phyloP scores from a whole-genome alignment of 2,329 filamentous ascomycete species.

The Epichloe elymi region DNA sequence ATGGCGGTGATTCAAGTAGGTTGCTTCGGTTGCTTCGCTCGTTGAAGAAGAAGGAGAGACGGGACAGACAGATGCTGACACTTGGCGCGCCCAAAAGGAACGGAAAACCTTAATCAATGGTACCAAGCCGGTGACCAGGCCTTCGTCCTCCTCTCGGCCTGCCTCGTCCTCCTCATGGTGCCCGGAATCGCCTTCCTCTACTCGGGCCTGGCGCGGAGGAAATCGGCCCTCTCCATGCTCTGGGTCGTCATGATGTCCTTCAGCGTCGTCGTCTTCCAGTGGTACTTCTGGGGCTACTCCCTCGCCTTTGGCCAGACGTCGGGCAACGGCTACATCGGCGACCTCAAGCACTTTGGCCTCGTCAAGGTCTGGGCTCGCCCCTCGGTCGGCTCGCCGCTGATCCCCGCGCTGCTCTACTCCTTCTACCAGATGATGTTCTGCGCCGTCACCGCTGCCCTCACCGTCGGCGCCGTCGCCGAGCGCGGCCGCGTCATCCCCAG shows the following conservation, averaged over 20 bases:
- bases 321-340: slow-evolving; percentile 82
- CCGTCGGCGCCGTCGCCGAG: slow-evolving; percentile 85
- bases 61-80: not conserved
- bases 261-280: slow-evolving; percentile 88
- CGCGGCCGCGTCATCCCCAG: slow-evolving; percentile 83
- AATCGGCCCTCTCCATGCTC: slow-evolving; percentile 92
- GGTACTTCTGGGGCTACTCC: slow-evolving; percentile 99
- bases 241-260: slow-evolving; percentile 95
- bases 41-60: no score
- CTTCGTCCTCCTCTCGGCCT: slow-evolving; percentile 79
- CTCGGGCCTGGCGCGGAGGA: slow-evolving; percentile 91
- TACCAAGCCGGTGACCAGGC: slow-evolving; percentile 84
- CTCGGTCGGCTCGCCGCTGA: slow-evolving; percentile 77
- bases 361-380: slow-evolving; percentile 70
- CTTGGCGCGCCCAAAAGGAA: slow-evolving; percentile 33
- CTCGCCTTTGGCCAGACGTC: slow-evolving; percentile 75
- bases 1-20: slow-evolving; percentile 71
- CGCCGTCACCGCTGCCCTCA: slow-evolving; percentile 79
- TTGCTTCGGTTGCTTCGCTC: slow-evolving; percentile 17
- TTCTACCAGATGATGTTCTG: slow-evolving; percentile 99
- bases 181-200: slow-evolving; percentile 96
- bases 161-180: slow-evolving; percentile 94
- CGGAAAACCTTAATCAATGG: slow-evolving; percentile 91
- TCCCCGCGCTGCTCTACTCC: slow-evolving; percentile 81
- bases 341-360: slow-evolving; percentile 80